Evolutionary conservation across 345 rosid genomes (phyloP).

Genomic region (Citrus unshiu): DNA sequence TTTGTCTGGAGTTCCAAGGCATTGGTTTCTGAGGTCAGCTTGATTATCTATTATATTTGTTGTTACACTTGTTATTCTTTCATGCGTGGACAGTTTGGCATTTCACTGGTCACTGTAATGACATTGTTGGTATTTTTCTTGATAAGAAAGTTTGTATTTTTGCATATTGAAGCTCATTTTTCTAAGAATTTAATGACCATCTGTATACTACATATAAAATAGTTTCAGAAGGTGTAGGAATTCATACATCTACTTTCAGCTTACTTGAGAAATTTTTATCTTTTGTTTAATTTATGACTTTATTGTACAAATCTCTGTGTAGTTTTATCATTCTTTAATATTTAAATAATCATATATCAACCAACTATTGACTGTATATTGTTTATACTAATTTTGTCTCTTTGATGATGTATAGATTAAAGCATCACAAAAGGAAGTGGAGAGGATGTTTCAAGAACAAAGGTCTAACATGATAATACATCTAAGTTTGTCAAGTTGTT

Average conservation of each 20-base stretch:
- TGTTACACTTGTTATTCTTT: not conserved
- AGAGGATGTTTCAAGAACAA: constrained; percentile 56
- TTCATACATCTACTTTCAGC: not conserved
- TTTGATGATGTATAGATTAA: constrained; percentile 19
- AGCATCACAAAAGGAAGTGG: no score
- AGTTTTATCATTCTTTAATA: no score
- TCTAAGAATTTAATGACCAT: not conserved
- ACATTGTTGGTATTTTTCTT: not conserved
- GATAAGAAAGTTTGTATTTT: not conserved
- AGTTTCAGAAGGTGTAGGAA: not conserved
- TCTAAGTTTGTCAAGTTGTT: not conserved
- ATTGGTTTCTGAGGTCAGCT: constrained; percentile 79
- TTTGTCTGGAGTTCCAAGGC: constrained; percentile 93
- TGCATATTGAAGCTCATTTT: not conserved
- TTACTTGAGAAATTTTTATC: not conserved
- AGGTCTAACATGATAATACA: constrained; percentile 36
- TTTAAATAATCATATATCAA: no score
- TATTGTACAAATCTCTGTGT: no score
- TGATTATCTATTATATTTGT: not conserved
- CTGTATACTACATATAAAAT: not conserved
- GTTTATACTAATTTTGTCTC: not conserved
- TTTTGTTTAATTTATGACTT: not conserved
- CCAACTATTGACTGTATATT: no score
- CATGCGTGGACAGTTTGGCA: not conserved
- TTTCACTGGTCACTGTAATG: not conserved